Percentiles rank a stretch among this genome's conserved stretches.
phyloP scores from a whole-genome alignment of 352 stramenopile species.

The Phytopythium boreale region DNA sequence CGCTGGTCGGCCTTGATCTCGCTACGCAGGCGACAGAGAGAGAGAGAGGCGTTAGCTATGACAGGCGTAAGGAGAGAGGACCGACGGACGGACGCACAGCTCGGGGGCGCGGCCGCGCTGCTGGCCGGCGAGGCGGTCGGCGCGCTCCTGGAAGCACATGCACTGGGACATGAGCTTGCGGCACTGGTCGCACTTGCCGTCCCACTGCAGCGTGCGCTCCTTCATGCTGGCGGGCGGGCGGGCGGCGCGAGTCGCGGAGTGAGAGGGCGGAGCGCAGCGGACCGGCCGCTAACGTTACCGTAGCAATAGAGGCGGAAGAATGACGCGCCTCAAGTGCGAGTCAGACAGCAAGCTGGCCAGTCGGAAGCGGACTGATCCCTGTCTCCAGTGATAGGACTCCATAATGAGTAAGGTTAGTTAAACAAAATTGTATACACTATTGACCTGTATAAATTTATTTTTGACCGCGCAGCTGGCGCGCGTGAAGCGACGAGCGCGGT shows the following conservation, averaged over 20 bases:
- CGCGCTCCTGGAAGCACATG: slow-evolving; percentile 29
- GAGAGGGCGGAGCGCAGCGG: neutral
- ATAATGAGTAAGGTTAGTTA: neutral
- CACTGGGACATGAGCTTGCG: slow-evolving; percentile 43
- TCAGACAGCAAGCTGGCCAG: neutral
- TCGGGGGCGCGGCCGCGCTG: too few species aligned
- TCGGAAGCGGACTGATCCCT: slow-evolving; percentile 1
- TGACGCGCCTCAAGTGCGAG: slow-evolving; percentile 2
- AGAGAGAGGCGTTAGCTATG: neutral
- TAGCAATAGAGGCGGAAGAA: too few species aligned
- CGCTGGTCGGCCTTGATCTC: slow-evolving; percentile 17
- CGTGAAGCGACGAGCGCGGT: neutral
- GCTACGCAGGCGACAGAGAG: neutral
- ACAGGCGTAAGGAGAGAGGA: neutral
- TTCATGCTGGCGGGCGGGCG: slow-evolving; percentile 1
- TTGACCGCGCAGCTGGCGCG: neutral
- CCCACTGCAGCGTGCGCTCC: slow-evolving; percentile 19
- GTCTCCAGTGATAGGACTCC: neutral
- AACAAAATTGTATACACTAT: neutral
- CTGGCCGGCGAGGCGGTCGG: slow-evolving; percentile 11
- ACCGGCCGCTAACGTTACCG: too few species aligned
- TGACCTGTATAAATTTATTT: neutral
- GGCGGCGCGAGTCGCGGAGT: neutral
- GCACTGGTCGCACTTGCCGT: slow-evolving; percentile 39
- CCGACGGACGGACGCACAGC: slow-evolving; percentile 18